Evolutionary conservation across 1,284 basidiomycete genomes (phyloP).

Genomic region (Butyriboletus appendiculatus): DNA sequence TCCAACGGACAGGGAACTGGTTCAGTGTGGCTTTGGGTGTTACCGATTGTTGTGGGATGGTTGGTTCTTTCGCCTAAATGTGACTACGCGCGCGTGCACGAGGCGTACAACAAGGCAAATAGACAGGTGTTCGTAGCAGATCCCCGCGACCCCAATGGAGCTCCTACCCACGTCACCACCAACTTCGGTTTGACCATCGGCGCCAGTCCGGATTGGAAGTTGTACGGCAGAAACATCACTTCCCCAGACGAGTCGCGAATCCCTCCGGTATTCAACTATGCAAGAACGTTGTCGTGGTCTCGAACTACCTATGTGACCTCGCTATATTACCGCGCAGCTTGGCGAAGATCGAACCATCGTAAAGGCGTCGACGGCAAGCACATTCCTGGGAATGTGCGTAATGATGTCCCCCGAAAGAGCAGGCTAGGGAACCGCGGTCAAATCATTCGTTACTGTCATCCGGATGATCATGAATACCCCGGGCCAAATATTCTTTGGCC

Average conservation of each 20-base stretch:
- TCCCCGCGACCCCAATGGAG: neutral
- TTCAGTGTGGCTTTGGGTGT: constrained; percentile 43
- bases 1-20: constrained; percentile 40
- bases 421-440: constrained; percentile 30
- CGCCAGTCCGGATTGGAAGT: constrained; percentile 7
- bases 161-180: neutral
- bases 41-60: constrained; percentile 45
- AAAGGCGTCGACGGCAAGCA: neutral
- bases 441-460: constrained; percentile 29
- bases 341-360: constrained; percentile 4
- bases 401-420: constrained; percentile 9
- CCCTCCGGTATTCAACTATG: constrained; percentile 36
- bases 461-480: constrained; percentile 1
- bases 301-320: constrained; percentile 19
- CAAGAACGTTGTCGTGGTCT: constrained; percentile 31
- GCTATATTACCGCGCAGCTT: constrained; percentile 25
- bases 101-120: constrained; percentile 38
- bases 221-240: neutral
- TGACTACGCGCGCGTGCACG: constrained; percentile 34
- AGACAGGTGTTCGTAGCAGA: constrained; percentile 7
- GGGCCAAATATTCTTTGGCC: constrained; percentile 24
- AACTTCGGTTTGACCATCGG: constrained; percentile 26
- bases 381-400: neutral
- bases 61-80: constrained; percentile 44
- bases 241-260: constrained; percentile 25